Base-by-base conservation (phyloP, 2,329 filamentous ascomycete species). In the Anthostomella pinea region DNA sequence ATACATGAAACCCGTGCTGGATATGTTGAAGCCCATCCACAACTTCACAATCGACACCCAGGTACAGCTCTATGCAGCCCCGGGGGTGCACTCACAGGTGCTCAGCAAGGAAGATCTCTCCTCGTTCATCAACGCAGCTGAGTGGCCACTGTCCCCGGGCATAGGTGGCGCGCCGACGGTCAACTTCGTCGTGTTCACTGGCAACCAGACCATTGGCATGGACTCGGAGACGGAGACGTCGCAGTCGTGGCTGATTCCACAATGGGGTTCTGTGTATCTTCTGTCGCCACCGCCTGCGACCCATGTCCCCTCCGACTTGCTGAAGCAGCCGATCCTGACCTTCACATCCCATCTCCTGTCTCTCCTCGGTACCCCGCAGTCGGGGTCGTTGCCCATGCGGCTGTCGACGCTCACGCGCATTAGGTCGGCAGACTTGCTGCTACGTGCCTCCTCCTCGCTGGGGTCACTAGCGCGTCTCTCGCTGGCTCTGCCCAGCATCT, bases 31-130 rank as follows among this genome's bases (percentile, higher is more conserved):
- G 0, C 74, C 83, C 1, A 94, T 96, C 48, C 93, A 90, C 68
- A 91, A 94, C 60, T 97, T 98, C 56, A 95, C 90, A 10, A 83
- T 97, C 32, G 90, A 97, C 58, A 95, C 89, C 0, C 93, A 98
- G 64, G 86, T 98, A 3, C 93, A 98, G 64, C 75, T 97, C 0
- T 96, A 95, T 58, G 91, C 93, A n/a, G 67, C 70, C 2, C 77
- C 79, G 0, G 76, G 80, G n/a, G 75, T 79, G 1, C 73, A 77
- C 52, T 72, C 73, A 11, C 67, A 81, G 16, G 73, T 84, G 0
- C 68, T 98, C 22, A 81, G 78, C 53, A 90, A 88, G 58, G 85
- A 95, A 51, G 89, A 95, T 53, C 73, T 98, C 2, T 88, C 87
- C 23, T 90, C 87, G 1, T 98, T 98, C 57, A 89, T 98, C 63